These are phyloP conservation scores for Phytomonas sp. DNA, from an alignment of 208 protist genomes.

Conservation along the genomic window DNA sequence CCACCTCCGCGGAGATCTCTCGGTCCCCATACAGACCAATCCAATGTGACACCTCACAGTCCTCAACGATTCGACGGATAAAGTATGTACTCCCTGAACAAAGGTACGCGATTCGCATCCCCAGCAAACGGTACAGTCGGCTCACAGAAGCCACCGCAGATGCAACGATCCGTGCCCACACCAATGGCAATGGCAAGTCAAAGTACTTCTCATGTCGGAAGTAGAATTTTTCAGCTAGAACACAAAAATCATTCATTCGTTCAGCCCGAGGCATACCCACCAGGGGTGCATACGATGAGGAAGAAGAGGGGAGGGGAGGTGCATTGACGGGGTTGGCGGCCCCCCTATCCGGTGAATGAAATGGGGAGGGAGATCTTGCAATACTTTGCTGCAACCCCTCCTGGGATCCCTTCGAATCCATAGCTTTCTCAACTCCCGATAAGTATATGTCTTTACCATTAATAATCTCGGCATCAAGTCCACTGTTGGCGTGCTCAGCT, in stretches of 20 bases:
- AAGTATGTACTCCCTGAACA: slow-evolving; percentile 47
- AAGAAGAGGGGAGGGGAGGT: background rate
- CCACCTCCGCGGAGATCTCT: slow-evolving; percentile 53
- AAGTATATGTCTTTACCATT: background rate
- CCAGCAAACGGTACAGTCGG: slow-evolving; percentile 69
- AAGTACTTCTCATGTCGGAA: slow-evolving; percentile 46
- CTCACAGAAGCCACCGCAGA: slow-evolving; percentile 58
- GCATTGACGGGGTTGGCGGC: background rate
- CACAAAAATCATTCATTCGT: slow-evolving; percentile 72
- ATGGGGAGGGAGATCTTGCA: background rate
- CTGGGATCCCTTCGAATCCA: background rate
- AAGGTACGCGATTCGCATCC: slow-evolving; percentile 45
- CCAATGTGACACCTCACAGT: slow-evolving; percentile 24
- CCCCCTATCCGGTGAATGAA: background rate
- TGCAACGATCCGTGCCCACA: slow-evolving; percentile 29
- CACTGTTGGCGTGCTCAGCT: background rate
- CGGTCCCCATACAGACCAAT: slow-evolving; percentile 68
- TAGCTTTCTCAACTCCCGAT: background rate
- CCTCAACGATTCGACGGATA: slow-evolving; percentile 21
- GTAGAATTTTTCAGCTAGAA: slow-evolving; percentile 65
- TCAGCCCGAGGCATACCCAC: slow-evolving; percentile 28
- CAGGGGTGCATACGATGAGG: background rate
- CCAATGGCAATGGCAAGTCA: slow-evolving; percentile 32
- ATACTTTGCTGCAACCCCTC: background rate
- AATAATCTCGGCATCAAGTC: background rate